Conservation (phyloP, 2,329 filamentous ascomycete species). For the Zymoseptoria tritici region DNA sequence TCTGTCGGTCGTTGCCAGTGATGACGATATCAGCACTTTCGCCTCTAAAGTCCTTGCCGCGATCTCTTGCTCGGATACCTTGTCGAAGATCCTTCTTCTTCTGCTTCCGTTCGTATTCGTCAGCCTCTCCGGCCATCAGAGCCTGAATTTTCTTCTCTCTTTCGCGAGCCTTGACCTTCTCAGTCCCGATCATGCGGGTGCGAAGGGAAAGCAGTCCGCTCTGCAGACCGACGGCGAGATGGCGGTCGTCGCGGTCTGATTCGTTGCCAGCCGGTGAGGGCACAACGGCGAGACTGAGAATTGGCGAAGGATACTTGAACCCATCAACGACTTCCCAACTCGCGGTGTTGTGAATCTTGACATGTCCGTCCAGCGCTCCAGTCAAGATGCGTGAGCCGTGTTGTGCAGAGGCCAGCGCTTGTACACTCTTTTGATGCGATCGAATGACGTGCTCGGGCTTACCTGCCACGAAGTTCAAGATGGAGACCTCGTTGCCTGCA, state of each 20-base stretch:
- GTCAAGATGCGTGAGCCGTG: conserved; percentile 74
- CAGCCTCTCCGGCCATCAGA: conserved; percentile 68
- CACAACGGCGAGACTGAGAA: conserved; percentile 76
- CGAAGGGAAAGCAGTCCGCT: conserved; percentile 85
- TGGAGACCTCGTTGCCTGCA: conserved; percentile 77
- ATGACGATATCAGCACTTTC: conserved; percentile 86
- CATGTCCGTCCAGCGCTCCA: conserved; percentile 86
- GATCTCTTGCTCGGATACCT: conserved; percentile 51
- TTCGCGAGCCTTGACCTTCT: conserved; percentile 68
- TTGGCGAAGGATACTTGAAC: conserved; percentile 85
- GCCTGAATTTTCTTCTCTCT: conserved; percentile 79
- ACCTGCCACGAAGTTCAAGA: conserved; percentile 86
- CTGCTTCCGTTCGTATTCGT: conserved; percentile 65
- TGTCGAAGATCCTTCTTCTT: conserved; percentile 55
- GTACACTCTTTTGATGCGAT: conserved; percentile 98
- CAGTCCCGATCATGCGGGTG: conserved; percentile 76
- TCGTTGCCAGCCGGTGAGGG: conserved; percentile 43
- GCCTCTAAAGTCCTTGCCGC: conserved; percentile 71
- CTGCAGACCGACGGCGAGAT: conserved; percentile 90
- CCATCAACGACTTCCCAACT: conserved; percentile 96
- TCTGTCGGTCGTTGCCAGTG: conserved; percentile 60
- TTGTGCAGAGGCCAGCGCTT: conserved; percentile 73
- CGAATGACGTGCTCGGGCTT: conserved; percentile 78
- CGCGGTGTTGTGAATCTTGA: conserved; percentile 92
- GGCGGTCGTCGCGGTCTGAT: conserved; percentile 68